Evolutionary conservation across 495 filamentous ascomycete species (phyloP).

Genomic region (Bombardia bombarda): DNA sequence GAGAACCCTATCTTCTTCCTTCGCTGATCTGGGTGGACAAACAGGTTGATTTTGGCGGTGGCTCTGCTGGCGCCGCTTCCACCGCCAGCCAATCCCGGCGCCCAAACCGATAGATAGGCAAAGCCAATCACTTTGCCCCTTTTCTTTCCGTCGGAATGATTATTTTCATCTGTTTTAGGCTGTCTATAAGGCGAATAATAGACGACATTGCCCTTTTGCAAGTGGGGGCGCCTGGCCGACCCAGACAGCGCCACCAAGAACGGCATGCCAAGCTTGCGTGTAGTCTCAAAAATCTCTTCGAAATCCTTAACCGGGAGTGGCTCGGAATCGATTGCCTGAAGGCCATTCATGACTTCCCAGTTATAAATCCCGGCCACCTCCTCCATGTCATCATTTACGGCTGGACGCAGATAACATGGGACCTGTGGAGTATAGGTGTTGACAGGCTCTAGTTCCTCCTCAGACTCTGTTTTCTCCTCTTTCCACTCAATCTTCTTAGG

Average conservation of each 20-base stretch:
- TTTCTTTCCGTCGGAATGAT: background rate
- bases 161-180: background rate
- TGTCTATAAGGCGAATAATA: background rate
- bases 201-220: background rate
- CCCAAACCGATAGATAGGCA: slow-evolving; percentile 20
- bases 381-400: slow-evolving; percentile 19
- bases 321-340: slow-evolving; percentile 23
- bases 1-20: slow-evolving; percentile 27
- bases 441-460: background rate
- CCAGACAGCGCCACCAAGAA: slow-evolving; percentile 34
- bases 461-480: background rate
- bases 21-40: slow-evolving; percentile 25
- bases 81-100: slow-evolving; percentile 16
- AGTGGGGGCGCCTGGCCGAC: slow-evolving; percentile 1
- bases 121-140: slow-evolving; percentile 27
- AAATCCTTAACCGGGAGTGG: slow-evolving; percentile 15
- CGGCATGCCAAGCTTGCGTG: slow-evolving; percentile 20
- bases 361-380: slow-evolving; percentile 29
- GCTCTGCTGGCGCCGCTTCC: slow-evolving; percentile 12
- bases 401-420: slow-evolving; percentile 28
- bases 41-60: slow-evolving; percentile 23
- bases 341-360: slow-evolving; percentile 20
- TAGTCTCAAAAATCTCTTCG: slow-evolving; percentile 13
- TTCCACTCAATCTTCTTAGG: too few species aligned
- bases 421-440: slow-evolving; percentile 14